These are phyloP conservation scores for Drechslerella coelobrocha DNA, from an alignment of 2,329 filamentous ascomycete species.

Conservation along the genomic window DNA sequence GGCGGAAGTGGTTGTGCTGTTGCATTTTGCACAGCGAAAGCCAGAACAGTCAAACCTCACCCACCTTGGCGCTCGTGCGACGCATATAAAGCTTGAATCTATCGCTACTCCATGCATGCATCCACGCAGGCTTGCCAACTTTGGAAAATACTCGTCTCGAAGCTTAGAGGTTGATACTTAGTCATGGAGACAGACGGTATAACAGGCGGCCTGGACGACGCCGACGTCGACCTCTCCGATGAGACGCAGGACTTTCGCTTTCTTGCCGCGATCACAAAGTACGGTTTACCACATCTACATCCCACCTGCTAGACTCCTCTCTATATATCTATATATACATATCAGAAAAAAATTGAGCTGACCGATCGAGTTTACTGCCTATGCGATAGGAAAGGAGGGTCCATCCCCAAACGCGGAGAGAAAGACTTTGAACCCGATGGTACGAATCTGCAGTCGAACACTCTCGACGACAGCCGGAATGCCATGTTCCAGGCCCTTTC, in stretches of 20 bases:
- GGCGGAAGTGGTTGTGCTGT: too few relatives aligned
- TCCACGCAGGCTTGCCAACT: too few relatives aligned
- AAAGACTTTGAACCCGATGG: conserved; percentile 97
- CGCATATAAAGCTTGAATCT: too few relatives aligned
- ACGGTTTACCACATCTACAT: conserved; percentile 22
- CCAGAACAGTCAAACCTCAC: too few relatives aligned
- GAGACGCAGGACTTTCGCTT: conserved; percentile 87
- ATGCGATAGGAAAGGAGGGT: conserved; percentile 52
- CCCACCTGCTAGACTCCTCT: not conserved
- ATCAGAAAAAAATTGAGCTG: conserved; percentile 35
- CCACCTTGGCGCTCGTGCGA: too few relatives aligned
- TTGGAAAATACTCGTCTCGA: not conserved
- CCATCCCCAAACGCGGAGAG: conserved; percentile 85
- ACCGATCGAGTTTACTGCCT: conserved; percentile 2
- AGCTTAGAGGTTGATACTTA: not conserved
- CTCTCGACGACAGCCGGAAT: conserved; percentile 78
- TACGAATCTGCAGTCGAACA: conserved; percentile 77
- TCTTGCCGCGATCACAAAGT: conserved; percentile 66
- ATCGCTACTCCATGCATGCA: too few relatives aligned
- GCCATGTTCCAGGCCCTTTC: conserved; percentile 86
- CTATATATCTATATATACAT: conserved; percentile 49
- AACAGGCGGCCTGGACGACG: conserved; percentile 52
- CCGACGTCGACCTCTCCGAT: conserved; percentile 73
- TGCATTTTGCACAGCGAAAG: too few relatives aligned
- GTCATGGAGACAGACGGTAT: conserved; percentile 48